phyloP scores from a whole-genome alignment of 352 stramenopile genomes.

The Phytophthora sansomeana region DNA sequence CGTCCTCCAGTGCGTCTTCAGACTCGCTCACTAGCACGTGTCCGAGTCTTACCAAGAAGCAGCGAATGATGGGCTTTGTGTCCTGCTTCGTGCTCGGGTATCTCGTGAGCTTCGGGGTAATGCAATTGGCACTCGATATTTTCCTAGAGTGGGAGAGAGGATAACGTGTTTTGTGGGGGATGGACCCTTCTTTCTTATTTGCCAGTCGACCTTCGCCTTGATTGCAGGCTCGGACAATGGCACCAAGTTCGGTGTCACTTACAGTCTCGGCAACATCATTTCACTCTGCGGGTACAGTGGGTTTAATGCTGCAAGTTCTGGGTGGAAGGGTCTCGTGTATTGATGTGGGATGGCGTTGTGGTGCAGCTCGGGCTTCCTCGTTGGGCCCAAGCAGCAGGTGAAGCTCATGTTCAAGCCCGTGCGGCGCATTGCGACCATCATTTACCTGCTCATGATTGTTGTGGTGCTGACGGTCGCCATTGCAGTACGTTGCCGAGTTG shows the following conservation, averaged over 20 bases:
- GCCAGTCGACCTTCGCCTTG: conserved; percentile 83
- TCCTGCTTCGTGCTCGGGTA: conserved; percentile 85
- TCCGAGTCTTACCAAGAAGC: conserved; percentile 69
- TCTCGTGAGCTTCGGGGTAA: conserved; percentile 85
- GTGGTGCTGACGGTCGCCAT: conserved; percentile 77
- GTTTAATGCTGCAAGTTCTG: background rate
- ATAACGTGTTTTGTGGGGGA: conserved; percentile 7
- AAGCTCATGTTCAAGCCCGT: conserved; percentile 91
- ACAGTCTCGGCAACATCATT: conserved; percentile 86
- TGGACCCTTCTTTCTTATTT: conserved; percentile 14
- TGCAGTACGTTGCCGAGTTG: conserved; percentile 42
- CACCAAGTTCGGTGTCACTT: conserved; percentile 84
- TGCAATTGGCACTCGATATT: background rate
- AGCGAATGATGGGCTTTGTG: conserved; percentile 77
- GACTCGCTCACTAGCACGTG: conserved; percentile 69
- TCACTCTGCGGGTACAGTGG: conserved; percentile 81
- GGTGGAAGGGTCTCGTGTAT: too few relatives aligned
- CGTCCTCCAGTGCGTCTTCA: conserved; percentile 9
- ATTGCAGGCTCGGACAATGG: conserved; percentile 71
- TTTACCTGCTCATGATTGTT: conserved; percentile 85
- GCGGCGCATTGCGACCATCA: conserved; percentile 68
- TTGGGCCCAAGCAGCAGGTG: conserved; percentile 80
- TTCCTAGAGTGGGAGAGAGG: conserved; percentile 12
- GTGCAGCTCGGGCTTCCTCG: conserved; percentile 79
- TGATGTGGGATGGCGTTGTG: conserved; percentile 2